Evolutionary conservation across 2,329 filamentous ascomycete genomes (phyloP), one percentile per base, ranked within the genome.

Genomic region (Lojkania enalia): DNA sequence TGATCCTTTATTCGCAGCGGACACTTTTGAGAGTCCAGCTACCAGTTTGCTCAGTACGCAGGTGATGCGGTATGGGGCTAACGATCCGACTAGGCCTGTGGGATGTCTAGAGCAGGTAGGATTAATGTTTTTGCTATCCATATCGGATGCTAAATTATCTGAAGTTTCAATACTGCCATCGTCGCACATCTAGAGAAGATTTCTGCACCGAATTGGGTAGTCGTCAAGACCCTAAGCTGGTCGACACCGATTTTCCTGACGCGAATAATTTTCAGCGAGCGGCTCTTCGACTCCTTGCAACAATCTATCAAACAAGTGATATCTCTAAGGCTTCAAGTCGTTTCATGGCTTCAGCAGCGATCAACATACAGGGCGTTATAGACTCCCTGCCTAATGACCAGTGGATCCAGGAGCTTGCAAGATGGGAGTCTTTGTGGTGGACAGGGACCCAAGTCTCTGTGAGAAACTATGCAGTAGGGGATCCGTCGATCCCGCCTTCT

Each of bases 381-480:
- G 20, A 21, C 6, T 42, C 38, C 6, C 33, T 54, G 3, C 52
- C 50, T 21, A 18, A 42, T 27, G 41, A 55, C 21, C 50, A 55
- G 27, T 55, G 50, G 52, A 25, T 37, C 15, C 30, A 9, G 2
- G 52, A 55, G 19, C 11, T 51, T 7, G 15, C n/a, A 0, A 3
- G 15, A 3, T 51, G 42, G 42, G 48, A 49, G 20, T 7, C 15
- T n/a, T 33, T 32, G 16, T 37, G 35, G 15, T 49, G 44, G 41
- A 39, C 48, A 2, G 20, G 12, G 3, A 13, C 46, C n/a, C 48
- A 54, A 15, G 21, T 14, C 5, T 5, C 23, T 3, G 11, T 54
- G 5, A n/a, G 44, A 1, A 41, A 49, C 25, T 51, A 51, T 20
- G 47, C 50, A 2, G 43, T 55, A 19, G 52, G 52, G 7, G n/a